These are phyloP conservation scores for Euphorbia schlechtendalii DNA, from an alignment of 441 rosid species.

Conservation along the genomic window DNA sequence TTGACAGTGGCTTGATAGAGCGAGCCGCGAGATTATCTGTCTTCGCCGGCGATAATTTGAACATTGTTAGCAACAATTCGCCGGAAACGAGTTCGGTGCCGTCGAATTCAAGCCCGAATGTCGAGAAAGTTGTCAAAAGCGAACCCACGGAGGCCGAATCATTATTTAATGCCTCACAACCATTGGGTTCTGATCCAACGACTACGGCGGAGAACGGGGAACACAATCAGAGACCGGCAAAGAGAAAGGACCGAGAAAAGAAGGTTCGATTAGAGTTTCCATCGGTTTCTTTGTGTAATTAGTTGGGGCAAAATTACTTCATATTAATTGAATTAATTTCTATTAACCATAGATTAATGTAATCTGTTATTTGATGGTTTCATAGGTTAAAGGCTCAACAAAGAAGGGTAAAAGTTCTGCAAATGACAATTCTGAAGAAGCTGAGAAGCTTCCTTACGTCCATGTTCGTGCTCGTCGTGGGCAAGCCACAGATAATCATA, in stretches of 20 bases:
- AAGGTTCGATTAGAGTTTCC: slow-evolving; percentile 45
- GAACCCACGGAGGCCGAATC: slow-evolving; percentile 64
- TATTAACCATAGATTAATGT: slow-evolving; percentile 4
- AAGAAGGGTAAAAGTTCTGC: slow-evolving; percentile 61
- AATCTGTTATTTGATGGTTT: neutral
- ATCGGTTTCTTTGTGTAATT: neutral
- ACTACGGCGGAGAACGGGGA: slow-evolving; percentile 25
- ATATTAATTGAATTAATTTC: neutral
- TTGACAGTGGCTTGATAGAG: slow-evolving; percentile 36
- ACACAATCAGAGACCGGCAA: slow-evolving; percentile 32
- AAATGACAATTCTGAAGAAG: slow-evolving; percentile 46
- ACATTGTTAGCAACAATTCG: slow-evolving; percentile 28
- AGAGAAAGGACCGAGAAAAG: slow-evolving; percentile 79
- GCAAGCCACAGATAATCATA: slow-evolving; percentile 97
- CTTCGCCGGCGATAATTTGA: slow-evolving; percentile 35
- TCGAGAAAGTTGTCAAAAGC: slow-evolving; percentile 44
- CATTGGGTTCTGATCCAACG: slow-evolving; percentile 39
- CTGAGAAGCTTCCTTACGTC: slow-evolving; percentile 77
- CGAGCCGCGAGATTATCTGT: slow-evolving; percentile 55
- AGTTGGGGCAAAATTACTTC: neutral
- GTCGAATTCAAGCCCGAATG: slow-evolving; percentile 45
- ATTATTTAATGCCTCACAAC: slow-evolving; percentile 30
- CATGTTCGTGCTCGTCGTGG: slow-evolving; percentile 99
- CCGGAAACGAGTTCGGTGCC: slow-evolving; percentile 43
- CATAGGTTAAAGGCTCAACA: slow-evolving; percentile 58